phyloP scores from a whole-genome alignment of 352 stramenopile genomes.

The Blastocystis sp. region DNA sequence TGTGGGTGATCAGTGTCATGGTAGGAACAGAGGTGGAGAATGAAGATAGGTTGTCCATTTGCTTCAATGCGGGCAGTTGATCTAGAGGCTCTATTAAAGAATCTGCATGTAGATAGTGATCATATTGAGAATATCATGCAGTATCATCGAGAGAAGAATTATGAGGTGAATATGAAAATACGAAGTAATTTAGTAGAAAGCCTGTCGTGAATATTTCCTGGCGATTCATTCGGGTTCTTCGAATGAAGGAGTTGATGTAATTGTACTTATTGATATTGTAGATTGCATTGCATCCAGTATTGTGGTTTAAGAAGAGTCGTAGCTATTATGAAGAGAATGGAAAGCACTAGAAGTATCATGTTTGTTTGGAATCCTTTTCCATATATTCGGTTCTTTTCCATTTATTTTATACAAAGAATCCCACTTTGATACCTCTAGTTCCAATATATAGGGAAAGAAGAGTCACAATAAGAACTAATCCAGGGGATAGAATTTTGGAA shows the following conservation, averaged over 20 bases:
- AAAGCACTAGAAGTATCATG: background rate
- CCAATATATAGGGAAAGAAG: too few species aligned
- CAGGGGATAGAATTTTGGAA: background rate
- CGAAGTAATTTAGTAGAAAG: conserved; percentile 9
- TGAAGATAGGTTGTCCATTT: conserved; percentile 29
- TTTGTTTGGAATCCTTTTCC: background rate
- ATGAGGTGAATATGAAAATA: background rate
- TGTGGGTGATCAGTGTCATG: conserved; percentile 38
- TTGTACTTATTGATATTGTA: background rate
- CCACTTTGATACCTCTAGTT: background rate
- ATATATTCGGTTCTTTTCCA: background rate
- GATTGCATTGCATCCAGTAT: conserved; percentile 34
- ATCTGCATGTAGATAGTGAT: background rate
- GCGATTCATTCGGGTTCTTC: background rate
- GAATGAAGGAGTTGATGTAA: background rate
- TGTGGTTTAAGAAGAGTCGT: conserved; percentile 49
- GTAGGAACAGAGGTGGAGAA: background rate
- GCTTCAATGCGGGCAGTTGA: background rate
- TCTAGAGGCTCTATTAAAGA: conserved; percentile 19
- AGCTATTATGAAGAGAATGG: conserved; percentile 41
- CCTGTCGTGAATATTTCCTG: conserved; percentile 44
- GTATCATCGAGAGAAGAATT: background rate
- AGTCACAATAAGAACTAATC: background rate
- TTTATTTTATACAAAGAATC: background rate
- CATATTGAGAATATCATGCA: background rate